These are phyloP conservation scores for Didymella exigua DNA, from an alignment of 2,329 filamentous ascomycete genomes.

Conservation along the genomic window DNA sequence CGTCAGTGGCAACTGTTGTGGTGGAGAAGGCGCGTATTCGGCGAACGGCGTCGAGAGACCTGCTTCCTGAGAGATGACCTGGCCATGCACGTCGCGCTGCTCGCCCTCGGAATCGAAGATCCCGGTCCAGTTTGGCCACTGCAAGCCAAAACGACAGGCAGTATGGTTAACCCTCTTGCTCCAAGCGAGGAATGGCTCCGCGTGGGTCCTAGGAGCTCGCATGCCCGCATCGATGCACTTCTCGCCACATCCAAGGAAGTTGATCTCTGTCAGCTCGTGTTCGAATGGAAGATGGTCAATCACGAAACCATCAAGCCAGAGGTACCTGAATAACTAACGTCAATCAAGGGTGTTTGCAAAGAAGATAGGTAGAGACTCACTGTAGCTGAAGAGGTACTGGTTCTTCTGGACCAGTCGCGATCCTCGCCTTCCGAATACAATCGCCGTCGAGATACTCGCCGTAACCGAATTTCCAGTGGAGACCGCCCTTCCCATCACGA, in stretches of 20 bases:
- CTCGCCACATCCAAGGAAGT: slow-evolving; percentile 31
- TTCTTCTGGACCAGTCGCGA: slow-evolving; percentile 31
- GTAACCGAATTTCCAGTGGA: slow-evolving; percentile 35
- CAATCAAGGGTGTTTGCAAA: not conserved
- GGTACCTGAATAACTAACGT: slow-evolving; percentile 17
- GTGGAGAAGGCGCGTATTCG: not conserved
- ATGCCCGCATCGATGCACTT: slow-evolving; percentile 39
- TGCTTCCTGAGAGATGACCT: slow-evolving; percentile 19
- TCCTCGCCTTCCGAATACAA: slow-evolving; percentile 42
- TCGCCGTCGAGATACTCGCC: slow-evolving; percentile 45
- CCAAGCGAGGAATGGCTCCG: slow-evolving; percentile 23
- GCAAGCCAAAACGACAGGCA: slow-evolving; percentile 27
- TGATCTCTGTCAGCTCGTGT: slow-evolving; percentile 30
- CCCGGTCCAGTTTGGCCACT: slow-evolving; percentile 35
- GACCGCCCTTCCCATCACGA: slow-evolving; percentile 34
- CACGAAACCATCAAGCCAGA: slow-evolving; percentile 44
- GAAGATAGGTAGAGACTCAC: slow-evolving; percentile 7
- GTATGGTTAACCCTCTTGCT: slow-evolving; percentile 24
- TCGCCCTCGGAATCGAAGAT: slow-evolving; percentile 31
- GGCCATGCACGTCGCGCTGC: slow-evolving; percentile 23
- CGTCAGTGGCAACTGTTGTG: slow-evolving; percentile 9
- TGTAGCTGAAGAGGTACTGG: slow-evolving; percentile 28
- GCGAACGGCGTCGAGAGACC: slow-evolving; percentile 18
- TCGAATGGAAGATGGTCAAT: slow-evolving; percentile 42
- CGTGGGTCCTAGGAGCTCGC: slow-evolving; percentile 29